Base-by-base conservation (phyloP, 2,329 filamentous ascomycete species). In the Colletotrichum orchidophilum region DNA sequence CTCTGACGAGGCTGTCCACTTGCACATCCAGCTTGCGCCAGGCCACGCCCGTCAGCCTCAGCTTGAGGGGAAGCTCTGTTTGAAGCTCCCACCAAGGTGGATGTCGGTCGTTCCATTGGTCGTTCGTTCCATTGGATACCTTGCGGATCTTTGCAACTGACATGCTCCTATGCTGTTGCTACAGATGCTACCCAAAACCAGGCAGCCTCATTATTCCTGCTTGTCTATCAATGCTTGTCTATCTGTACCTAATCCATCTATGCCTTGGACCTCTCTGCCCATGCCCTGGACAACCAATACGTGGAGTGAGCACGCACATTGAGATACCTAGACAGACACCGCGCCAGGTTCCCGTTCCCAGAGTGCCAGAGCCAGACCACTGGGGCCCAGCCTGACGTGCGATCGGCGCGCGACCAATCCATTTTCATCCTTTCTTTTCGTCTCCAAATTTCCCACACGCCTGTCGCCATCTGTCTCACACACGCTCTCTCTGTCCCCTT, bases 331-430 rank as follows among this genome's bases (percentile, higher is more conserved):
- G n/a, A n/a, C n/a, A n/a, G n/a, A n/a, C n/a, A n/a, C n/a, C n/a
- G n/a, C n/a, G n/a, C n/a, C n/a, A n/a, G n/a, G n/a, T n/a, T n/a
- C n/a, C n/a, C n/a, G n/a, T n/a, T n/a, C n/a, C n/a, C n/a, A n/a
- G n/a, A n/a, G 39, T 21, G 39, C 39, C 18, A 46, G 39, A 46
- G 39, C 39, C 39, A 46, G 18, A 46, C 39, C 54, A 35, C 54
- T 7, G 54, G 54, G 31, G 31, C 54, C 54, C 54, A 35, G 52
- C 26, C 31, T 46, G 50, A 27, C n/a, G 55, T 67, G 50, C 58
- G 64, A 71, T 71, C 59, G 58, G 65, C 65, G 64, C 58, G 69
- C 69, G 27, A 69, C 69, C 69, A 71, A 71, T 68, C 63, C 65
- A 68, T 71, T 68, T 68, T 35, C 64, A 63, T 63, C 58, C 52